Evolutionary conservation across 345 rosid genomes (phyloP).

Genomic region (Gossypium raimondii): DNA sequence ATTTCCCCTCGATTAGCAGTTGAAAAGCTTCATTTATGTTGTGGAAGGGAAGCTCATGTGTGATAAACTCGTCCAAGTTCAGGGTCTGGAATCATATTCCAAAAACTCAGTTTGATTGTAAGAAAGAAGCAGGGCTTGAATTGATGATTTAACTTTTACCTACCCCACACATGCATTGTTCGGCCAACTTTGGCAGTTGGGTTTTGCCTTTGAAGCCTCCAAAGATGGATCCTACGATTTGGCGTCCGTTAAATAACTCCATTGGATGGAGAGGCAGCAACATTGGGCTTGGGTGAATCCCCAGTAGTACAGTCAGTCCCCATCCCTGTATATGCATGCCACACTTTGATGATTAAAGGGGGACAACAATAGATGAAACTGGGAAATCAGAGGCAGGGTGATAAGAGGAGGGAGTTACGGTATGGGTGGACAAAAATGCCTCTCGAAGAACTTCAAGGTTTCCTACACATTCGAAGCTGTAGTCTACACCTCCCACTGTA

Average conservation of each 20-base stretch:
- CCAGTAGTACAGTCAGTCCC: constrained; percentile 7
- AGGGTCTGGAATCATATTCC: constrained; percentile 13
- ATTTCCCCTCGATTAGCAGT: constrained; percentile 5
- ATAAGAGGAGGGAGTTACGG: background rate
- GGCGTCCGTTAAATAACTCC: constrained; percentile 8
- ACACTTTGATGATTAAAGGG: background rate
- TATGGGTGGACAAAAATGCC: constrained; percentile 46
- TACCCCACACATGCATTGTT: constrained; percentile 13
- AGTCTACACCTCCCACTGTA: constrained; percentile 58
- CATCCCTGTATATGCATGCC: constrained; percentile 1
- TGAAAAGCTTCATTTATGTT: constrained; percentile 16
- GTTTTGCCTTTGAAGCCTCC: constrained; percentile 21
- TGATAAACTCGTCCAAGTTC: constrained; percentile 14
- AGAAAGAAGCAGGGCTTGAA: background rate
- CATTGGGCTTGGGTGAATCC: constrained; percentile 6
- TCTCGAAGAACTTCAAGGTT: constrained; percentile 52
- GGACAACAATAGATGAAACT: background rate
- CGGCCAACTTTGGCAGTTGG: background rate
- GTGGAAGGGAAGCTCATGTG: constrained; percentile 11
- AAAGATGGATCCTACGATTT: constrained; percentile 11
- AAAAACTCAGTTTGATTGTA: background rate
- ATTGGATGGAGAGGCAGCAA: constrained; percentile 14
- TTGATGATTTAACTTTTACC: background rate
- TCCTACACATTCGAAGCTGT: constrained; percentile 60
- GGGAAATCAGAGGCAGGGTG: background rate